Evolutionary conservation across 768 basidiomycete species (phyloP).

Genomic region (Boletus pseudopeckii): DNA sequence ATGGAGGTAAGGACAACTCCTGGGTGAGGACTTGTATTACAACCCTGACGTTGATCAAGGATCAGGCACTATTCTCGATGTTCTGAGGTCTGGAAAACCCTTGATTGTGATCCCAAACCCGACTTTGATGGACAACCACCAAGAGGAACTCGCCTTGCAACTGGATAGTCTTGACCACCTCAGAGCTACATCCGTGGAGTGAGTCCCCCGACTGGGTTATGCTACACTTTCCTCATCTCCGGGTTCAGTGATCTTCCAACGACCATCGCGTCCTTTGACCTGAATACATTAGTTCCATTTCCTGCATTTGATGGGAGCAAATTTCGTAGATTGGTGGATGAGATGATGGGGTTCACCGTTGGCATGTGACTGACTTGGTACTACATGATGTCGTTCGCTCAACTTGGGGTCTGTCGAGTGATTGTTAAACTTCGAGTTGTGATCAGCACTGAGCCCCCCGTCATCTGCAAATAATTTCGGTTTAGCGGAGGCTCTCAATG

Average conservation of each 20-base stretch:
- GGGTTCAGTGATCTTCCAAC: slow-evolving; percentile 48
- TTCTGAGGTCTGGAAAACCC: slow-evolving; percentile 66
- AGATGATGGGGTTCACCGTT: slow-evolving; percentile 66
- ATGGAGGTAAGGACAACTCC: slow-evolving; percentile 69
- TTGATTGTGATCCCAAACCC: slow-evolving; percentile 89
- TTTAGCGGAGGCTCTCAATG: slow-evolving; percentile 7
- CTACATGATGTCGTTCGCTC: slow-evolving; percentile 3
- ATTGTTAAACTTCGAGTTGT: neutral
- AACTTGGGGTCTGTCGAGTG: neutral
- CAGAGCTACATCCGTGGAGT: slow-evolving; percentile 55
- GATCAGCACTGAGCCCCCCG: neutral
- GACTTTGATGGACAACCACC: slow-evolving; percentile 89
- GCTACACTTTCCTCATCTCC: slow-evolving; percentile 7
- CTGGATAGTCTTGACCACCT: slow-evolving; percentile 59
- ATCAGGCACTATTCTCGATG: slow-evolving; percentile 92
- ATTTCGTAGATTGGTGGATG: slow-evolving; percentile 67
- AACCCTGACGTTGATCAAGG: slow-evolving; percentile 44
- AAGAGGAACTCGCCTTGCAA: slow-evolving; percentile 78
- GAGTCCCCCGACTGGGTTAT: slow-evolving; percentile 26
- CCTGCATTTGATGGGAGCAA: slow-evolving; percentile 64
- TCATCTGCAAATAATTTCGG: neutral
- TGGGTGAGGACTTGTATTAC: neutral
- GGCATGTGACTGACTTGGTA: slow-evolving; percentile 23
- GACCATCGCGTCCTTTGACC: slow-evolving; percentile 50
- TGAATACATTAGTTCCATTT: slow-evolving; percentile 49